Evolutionary conservation across 768 basidiomycete species (phyloP), one percentile per base, ranked within the genome.

Genomic region (Mycena chlorophos): DNA sequence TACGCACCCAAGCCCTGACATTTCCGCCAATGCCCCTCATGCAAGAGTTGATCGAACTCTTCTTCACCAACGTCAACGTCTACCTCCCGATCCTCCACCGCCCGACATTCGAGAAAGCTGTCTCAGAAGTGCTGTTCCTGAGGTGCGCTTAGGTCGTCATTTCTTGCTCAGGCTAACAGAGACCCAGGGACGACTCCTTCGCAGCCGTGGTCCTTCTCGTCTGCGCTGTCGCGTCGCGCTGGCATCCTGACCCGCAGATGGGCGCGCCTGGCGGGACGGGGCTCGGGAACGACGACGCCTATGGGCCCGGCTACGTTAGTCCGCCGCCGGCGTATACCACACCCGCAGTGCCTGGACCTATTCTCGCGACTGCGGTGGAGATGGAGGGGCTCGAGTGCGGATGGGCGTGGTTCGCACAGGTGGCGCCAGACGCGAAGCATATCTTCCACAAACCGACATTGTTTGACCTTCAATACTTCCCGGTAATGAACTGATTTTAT

Each of bases 381-480:
- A 59, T 77, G 14, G 78, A 78, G 43, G 74, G 70, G 19, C 64
- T 63, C 19, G 83, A 82, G 3, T 73, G 76, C 2, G 86, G 85
- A 0, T 88, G 85, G 85, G 82, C 78, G 63, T 89, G 81, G 75
- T 85, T 85, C 61, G 73, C 82, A 19, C 86, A 88, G 63, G 86
- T 87, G 3, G 81, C 89, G 53, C 76, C 80, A 65, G 78, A 87
- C 37, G 82, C 82, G 51, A 83, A 79, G 63, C 81, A 79, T 0
- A 70, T 91, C 17, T 70, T 92, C 13, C 72, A 76, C 0, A 82
- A 86, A 5, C 88, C 89, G 1, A 71, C 78, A 3, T 65, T 94
- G 55, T 86, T 82, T 66, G 91, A 93, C 57, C 68, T 95, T 43
- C 93, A 95, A 65, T 76, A 78, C 31, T 84, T 85, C 65, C 74